Evolutionary conservation across 495 filamentous ascomycete genomes (phyloP), one percentile per base, ranked within the genome.

Genomic region (Oleoguttula mirabilis): DNA sequence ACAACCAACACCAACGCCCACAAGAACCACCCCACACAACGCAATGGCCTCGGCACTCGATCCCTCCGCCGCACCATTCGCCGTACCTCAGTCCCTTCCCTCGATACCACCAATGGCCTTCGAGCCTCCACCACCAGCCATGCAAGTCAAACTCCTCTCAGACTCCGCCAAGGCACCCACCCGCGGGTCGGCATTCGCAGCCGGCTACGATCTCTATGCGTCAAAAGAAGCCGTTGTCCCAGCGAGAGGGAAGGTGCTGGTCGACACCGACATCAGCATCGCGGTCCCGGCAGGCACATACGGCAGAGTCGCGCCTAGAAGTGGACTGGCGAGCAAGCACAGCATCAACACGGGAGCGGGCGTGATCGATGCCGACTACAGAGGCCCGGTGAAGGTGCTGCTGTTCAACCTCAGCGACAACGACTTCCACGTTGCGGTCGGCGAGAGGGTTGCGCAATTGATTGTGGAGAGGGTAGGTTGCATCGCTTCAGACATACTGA

Each of bases 311-410:
- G 90, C 90, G 10, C 90, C 90, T 21, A 80, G 90, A 37, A 88
- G 82, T 35, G 90, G 90, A 27, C 79, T 98, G 42, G 88, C 88
- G 3, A 70, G 79, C 32, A 95, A 95, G 65, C 76, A 94, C 66
- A 85, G 84, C 67, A 95, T 98, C 60, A 84, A 94, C 60, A 84
- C 80, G 1, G 85, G 88, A 42, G 90, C 90, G 2, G 90, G 90
- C 23, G 90, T 98, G 39, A 94, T 98, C 57, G 90, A 98, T 66
- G 85, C 88, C 6, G 90, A 98, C 60, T 98, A 98, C 68, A 75
- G 90, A 19, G 90, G 90, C 14, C 82, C 81, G 47, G 80, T 98
- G 48, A 93, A 87, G 69, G 80, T 98, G 16, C 68, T 98, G 52
- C 71, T 98, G 28, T 94, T 95, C 58, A 98, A 98, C 68, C 80